Conservation (phyloP, 2,329 filamentous ascomycete genomes). For the Ilyonectria sp. region DNA sequence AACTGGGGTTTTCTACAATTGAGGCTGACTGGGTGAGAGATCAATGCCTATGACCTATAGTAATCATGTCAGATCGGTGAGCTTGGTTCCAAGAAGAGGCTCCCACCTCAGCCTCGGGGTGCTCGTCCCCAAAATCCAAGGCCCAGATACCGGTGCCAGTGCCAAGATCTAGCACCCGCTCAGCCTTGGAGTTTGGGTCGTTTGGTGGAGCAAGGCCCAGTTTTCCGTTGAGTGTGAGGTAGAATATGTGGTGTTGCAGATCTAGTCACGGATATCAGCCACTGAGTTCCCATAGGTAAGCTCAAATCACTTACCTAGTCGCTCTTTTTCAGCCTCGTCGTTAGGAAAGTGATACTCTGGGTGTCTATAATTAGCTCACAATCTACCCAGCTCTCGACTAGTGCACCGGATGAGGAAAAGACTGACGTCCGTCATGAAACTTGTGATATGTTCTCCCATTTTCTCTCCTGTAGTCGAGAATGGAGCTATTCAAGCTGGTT, state of each 20-base stretch:
- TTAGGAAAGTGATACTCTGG: constrained; percentile 30
- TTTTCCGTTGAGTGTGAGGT: constrained; percentile 25
- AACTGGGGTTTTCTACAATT: background rate
- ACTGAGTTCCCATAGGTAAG: background rate
- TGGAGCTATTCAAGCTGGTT: constrained; percentile 20
- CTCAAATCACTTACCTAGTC: constrained; percentile 11
- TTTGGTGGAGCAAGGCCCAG: constrained; percentile 24
- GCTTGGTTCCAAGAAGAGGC: background rate
- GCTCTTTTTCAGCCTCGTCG: constrained; percentile 26
- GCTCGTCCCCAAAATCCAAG: constrained; percentile 25
- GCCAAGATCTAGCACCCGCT: constrained; percentile 23
- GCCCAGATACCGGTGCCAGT: constrained; percentile 30
- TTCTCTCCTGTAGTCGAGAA: constrained; percentile 25
- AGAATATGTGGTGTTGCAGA: constrained; percentile 30
- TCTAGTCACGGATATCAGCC: background rate
- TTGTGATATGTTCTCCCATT: constrained; percentile 30
- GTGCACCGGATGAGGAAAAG: no score
- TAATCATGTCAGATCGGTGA: background rate
- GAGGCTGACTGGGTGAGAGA: constrained; percentile 24
- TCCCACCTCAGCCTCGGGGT: constrained; percentile 26
- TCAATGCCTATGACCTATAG: constrained; percentile 25
- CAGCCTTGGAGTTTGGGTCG: constrained; percentile 6
- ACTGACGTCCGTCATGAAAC: constrained; percentile 27
- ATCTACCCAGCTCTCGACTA: background rate
- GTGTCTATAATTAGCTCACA: background rate